Evolutionary conservation across 177 flowering plant species (phyloP).

Genomic region (Tripterygium wilfordii): DNA sequence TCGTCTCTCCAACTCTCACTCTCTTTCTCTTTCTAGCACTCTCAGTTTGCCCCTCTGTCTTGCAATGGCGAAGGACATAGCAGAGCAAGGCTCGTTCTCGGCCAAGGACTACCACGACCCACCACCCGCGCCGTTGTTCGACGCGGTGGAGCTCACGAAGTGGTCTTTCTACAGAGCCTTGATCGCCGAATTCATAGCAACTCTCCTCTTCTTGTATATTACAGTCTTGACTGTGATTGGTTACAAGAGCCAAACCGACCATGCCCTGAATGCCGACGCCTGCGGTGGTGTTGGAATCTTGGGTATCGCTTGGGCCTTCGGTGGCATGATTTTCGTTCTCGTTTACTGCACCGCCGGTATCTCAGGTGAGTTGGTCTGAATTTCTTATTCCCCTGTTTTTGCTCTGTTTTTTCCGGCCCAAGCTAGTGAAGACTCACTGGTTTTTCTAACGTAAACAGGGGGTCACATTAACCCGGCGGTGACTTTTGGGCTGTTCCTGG

Average conservation of each 20-base stretch:
- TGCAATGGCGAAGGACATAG: conserved; percentile 22
- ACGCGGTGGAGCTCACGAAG: conserved; percentile 25
- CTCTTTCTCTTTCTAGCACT: conserved; percentile 4
- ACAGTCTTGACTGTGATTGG: conserved; percentile 39
- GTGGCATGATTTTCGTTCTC: conserved; percentile 48
- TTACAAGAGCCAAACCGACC: conserved; percentile 24
- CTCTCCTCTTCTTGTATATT: conserved; percentile 37
- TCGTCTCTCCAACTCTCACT: neutral
- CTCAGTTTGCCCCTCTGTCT: neutral
- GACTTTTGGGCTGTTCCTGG: conserved; percentile 42
- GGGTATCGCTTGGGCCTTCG: conserved; percentile 51
- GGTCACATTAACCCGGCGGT: conserved; percentile 47
- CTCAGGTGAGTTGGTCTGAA: conserved; percentile 19
- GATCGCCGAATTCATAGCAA: conserved; percentile 44
- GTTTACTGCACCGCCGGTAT: conserved; percentile 55
- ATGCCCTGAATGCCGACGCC: conserved; percentile 3
- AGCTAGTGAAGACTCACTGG: neutral
- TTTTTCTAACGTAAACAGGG: conserved; percentile 15
- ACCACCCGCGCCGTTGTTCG: conserved; percentile 37
- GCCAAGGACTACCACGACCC: conserved; percentile 44
- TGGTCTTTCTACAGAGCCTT: conserved; percentile 48
- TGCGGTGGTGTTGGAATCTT: conserved; percentile 43
- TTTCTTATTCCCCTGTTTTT: neutral
- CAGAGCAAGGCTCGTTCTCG: conserved; percentile 17
- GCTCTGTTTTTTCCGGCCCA: neutral